Conservation (phyloP, 78 protist genomes). For the Dictyostelium firmibasis region DNA sequence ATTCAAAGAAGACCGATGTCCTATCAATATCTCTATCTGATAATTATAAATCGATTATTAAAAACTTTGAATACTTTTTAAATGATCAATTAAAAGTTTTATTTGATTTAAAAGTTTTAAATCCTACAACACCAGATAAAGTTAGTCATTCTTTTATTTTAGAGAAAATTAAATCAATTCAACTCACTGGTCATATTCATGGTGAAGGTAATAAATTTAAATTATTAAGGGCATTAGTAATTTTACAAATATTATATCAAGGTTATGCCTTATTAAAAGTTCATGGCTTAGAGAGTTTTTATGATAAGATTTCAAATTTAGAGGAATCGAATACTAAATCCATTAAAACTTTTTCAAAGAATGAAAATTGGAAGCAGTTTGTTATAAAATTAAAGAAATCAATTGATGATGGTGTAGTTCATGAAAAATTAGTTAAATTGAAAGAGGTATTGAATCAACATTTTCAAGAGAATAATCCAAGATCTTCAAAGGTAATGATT, state of each 20-base stretch:
- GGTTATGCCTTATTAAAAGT: not conserved
- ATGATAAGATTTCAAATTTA: not conserved
- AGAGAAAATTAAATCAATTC: not conserved
- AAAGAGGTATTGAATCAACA: constrained; percentile 1
- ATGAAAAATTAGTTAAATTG: constrained; percentile 16
- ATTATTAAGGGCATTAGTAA: not conserved
- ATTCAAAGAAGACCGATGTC: constrained; percentile 1
- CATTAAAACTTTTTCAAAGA: not conserved
- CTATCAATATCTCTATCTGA: not conserved
- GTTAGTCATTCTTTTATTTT: not conserved
- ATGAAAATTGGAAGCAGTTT: not conserved
- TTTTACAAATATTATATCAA: not conserved
- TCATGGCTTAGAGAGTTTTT: constrained; percentile 45
- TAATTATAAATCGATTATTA: not conserved
- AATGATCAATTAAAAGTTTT: not conserved
- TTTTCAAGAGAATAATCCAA: constrained; percentile 39
- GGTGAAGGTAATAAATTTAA: not conserved
- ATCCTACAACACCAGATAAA: not conserved
- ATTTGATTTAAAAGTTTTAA: too few relatives aligned
- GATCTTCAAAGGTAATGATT: constrained; percentile 85
- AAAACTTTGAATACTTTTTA: not conserved
- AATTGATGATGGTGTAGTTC: not conserved
- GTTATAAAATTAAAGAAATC: not conserved
- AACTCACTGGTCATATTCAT: not conserved
- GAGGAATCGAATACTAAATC: not conserved